Evolutionary conservation across 495 filamentous ascomycete species (phyloP).

Genomic region (Sordaria brevicollis): DNA sequence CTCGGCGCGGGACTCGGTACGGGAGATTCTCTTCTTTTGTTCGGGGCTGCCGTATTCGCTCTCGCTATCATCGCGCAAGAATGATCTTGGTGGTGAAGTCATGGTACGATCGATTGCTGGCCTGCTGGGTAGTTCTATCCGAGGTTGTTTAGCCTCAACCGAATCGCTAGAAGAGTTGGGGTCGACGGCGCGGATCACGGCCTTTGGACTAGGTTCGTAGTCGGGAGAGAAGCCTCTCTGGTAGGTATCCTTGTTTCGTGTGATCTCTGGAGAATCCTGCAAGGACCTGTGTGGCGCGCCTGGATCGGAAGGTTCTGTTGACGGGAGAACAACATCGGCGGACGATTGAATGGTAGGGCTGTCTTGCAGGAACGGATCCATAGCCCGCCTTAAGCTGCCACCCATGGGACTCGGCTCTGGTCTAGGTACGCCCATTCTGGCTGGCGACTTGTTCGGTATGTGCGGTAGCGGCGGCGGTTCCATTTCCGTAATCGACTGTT

Average conservation of each 20-base stretch:
- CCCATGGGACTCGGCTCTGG: slow-evolving; percentile 53
- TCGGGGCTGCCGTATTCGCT: slow-evolving; percentile 25
- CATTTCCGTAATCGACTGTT: slow-evolving; percentile 61
- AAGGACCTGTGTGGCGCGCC: neutral
- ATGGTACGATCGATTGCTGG: slow-evolving; percentile 3
- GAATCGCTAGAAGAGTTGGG: slow-evolving; percentile 15
- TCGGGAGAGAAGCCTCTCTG: slow-evolving; percentile 52
- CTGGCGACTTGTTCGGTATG: slow-evolving; percentile 17
- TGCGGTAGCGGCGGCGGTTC: slow-evolving; percentile 32
- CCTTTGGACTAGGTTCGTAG: slow-evolving; percentile 49
- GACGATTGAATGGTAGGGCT: slow-evolving; percentile 14
- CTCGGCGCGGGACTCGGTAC: slow-evolving; percentile 2
- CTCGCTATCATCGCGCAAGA: slow-evolving; percentile 29
- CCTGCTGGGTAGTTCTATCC: slow-evolving; percentile 11
- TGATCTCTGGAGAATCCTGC: neutral
- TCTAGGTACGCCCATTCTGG: slow-evolving; percentile 18
- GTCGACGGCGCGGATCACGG: slow-evolving; percentile 47
- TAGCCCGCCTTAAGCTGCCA: slow-evolving; percentile 77
- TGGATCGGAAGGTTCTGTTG: neutral
- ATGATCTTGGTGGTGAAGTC: slow-evolving; percentile 21
- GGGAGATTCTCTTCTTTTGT: slow-evolving; percentile 8
- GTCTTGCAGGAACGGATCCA: slow-evolving; percentile 69
- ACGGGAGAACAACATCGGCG: slow-evolving; percentile 9
- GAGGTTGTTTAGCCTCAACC: neutral
- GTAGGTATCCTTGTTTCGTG: neutral